These are phyloP conservation scores for Falciphora oryzae DNA, from an alignment of 2,329 filamentous ascomycete species.

Conservation along the genomic window DNA sequence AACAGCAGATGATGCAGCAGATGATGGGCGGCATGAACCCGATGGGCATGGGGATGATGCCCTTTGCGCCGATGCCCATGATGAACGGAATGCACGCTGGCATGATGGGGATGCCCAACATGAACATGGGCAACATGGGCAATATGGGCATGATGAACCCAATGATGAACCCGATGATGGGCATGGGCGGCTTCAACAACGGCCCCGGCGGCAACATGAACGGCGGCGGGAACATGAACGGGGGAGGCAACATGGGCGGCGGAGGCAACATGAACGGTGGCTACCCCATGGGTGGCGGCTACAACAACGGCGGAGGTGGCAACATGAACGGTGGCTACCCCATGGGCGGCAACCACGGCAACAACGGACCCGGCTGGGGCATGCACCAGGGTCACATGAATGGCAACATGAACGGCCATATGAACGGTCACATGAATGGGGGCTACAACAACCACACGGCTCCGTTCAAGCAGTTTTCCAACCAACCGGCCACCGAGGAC, in stretches of 20 bases:
- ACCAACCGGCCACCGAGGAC: slow-evolving; percentile 62
- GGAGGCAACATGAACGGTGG: slow-evolving; percentile 24
- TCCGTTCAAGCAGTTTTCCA: slow-evolving; percentile 43
- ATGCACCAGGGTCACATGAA: slow-evolving; percentile 20
- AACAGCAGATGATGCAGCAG: slow-evolving; percentile 35
- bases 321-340: slow-evolving; percentile 26
- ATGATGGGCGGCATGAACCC: slow-evolving; percentile 32
- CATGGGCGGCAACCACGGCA: slow-evolving; percentile 18
- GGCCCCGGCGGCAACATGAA: slow-evolving; percentile 33
- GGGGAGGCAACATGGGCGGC: slow-evolving; percentile 22
- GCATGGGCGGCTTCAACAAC: slow-evolving; percentile 31
- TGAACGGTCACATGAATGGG: slow-evolving; percentile 20
- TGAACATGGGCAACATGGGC: slow-evolving; percentile 29
- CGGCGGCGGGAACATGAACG: slow-evolving; percentile 16
- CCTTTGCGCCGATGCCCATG: slow-evolving; percentile 19
- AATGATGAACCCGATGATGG: slow-evolving; percentile 33
- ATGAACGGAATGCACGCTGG: slow-evolving; percentile 19
- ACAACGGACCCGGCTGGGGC: slow-evolving; percentile 20
- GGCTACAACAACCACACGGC: slow-evolving; percentile 18
- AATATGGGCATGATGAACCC: slow-evolving; percentile 30
- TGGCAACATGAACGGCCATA: slow-evolving; percentile 26
- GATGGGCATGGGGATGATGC: slow-evolving; percentile 29
- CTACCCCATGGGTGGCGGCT: slow-evolving; percentile 29
- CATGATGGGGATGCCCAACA: slow-evolving; percentile 36
- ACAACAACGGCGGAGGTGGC: slow-evolving; percentile 29